These are phyloP conservation scores for Macrophomina tecta DNA, from an alignment of 2,329 filamentous ascomycete species.

Conservation along the genomic window DNA sequence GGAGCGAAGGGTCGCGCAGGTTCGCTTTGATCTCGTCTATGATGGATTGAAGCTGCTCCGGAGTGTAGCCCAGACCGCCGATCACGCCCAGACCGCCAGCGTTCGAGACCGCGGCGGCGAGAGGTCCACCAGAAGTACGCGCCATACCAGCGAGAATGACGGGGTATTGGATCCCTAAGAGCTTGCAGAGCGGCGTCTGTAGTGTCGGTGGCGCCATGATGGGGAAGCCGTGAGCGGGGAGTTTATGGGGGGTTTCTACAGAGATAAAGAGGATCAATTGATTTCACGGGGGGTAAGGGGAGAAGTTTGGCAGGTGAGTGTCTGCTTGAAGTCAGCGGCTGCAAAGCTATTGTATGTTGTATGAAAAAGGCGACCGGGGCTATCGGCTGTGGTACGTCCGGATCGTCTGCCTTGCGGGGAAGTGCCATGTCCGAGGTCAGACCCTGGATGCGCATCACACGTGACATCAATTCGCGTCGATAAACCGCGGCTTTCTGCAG, in stretches of 20 bases:
- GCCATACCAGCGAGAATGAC: conserved; percentile 96
- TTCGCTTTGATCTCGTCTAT: conserved; percentile 84
- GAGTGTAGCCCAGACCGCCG: conserved; percentile 55
- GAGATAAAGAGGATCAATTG: not conserved
- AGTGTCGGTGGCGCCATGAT: conserved; percentile 42
- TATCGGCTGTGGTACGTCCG: conserved; percentile 15
- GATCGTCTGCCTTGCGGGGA: conserved; percentile 22
- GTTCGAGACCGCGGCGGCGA: conserved; percentile 65
- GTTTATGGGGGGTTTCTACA: not conserved
- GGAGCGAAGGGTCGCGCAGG: conserved; percentile 69
- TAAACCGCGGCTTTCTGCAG: conserved; percentile 1
- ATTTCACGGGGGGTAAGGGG: not conserved
- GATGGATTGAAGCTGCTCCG: conserved; percentile 76
- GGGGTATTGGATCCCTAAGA: conserved; percentile 85
- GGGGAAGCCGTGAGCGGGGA: not conserved
- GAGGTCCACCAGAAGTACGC: conserved; percentile 61
- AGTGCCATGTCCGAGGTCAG: conserved; percentile 16
- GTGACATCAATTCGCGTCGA: conserved; percentile 11
- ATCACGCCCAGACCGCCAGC: conserved; percentile 78
- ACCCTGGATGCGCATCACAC: conserved; percentile 10
- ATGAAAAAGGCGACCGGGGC: not conserved
- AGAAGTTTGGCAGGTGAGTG: not conserved
- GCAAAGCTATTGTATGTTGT: not conserved
- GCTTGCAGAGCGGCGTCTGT: conserved; percentile 50
- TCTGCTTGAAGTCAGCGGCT: not conserved